A percentile compares a stretch with the other conserved stretches of the same genome.
Conservation (phyloP, 257 asterid genomes). For the Solanum ossicruentum region DNA sequence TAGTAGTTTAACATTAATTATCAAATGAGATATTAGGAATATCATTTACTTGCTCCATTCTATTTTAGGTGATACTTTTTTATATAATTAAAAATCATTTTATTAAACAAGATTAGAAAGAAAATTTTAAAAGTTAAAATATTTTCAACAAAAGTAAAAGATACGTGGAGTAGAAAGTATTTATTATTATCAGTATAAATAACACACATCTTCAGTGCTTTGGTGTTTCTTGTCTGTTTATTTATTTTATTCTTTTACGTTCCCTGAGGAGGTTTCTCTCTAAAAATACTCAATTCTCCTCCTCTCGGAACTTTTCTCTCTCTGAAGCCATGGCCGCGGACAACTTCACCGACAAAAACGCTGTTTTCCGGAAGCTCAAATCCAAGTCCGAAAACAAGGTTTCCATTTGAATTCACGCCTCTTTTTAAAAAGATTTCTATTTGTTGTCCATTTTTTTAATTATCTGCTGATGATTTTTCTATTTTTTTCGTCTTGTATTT, state of each 20-base stretch:
- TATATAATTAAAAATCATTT: no score
- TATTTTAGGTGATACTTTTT: no score
- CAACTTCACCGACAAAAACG: constrained; percentile 61
- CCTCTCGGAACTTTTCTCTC: not conserved
- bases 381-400: constrained; percentile 89
- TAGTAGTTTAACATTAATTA: not conserved
- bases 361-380: constrained; percentile 81
- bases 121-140: no score
- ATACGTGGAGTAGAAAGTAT: no score
- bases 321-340: constrained; percentile 54
- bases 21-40: not conserved
- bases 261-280: constrained; percentile 18
- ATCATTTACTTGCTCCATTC: no score
- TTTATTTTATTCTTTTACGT: not conserved
- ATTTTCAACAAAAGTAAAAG: rapidly evolving
- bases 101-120: rapidly evolving
- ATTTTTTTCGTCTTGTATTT: not conserved
- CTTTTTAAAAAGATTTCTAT: not conserved
- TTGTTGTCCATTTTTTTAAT: not conserved
- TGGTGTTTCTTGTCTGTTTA: not conserved
- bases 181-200: no score
- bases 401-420: not conserved
- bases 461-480: not conserved
- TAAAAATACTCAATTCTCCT: not conserved
- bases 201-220: not conserved